Conservation (phyloP, 352 stramenopile genomes). For the Phytophthora chlamydospora region DNA sequence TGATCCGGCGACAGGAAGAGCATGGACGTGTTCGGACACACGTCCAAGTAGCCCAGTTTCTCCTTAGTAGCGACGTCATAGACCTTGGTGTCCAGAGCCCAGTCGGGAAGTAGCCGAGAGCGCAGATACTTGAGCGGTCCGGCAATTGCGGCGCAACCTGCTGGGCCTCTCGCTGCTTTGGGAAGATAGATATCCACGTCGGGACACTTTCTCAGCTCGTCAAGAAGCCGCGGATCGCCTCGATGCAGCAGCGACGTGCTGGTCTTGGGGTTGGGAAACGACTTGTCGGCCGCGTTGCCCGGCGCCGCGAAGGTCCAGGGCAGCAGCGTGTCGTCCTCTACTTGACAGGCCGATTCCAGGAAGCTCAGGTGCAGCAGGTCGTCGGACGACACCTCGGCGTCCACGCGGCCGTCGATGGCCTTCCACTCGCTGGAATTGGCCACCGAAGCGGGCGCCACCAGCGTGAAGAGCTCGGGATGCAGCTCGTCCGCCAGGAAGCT, state of each 20-base stretch:
- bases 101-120: slow-evolving; percentile 38
- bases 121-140: slow-evolving; percentile 36
- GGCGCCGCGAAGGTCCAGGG: slow-evolving; percentile 39
- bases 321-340: slow-evolving; percentile 42
- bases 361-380: slow-evolving; percentile 49
- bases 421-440: slow-evolving; percentile 17
- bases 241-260: slow-evolving; percentile 32
- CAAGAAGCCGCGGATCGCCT: slow-evolving; percentile 46
- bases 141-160: slow-evolving; percentile 53
- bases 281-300: slow-evolving; percentile 6
- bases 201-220: slow-evolving; percentile 49
- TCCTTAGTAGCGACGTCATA: slow-evolving; percentile 25
- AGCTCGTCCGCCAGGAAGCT: slow-evolving; percentile 29
- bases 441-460: slow-evolving; percentile 16
- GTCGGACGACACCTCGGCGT: slow-evolving; percentile 30
- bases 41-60: slow-evolving; percentile 43
- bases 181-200: slow-evolving; percentile 76
- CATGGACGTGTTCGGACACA: slow-evolving; percentile 51
- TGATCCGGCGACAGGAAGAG: slow-evolving; percentile 55
- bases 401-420: slow-evolving; percentile 20
- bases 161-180: slow-evolving; percentile 19
- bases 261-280: slow-evolving; percentile 15
- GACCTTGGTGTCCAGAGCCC: slow-evolving; percentile 26
- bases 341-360: slow-evolving; percentile 45
- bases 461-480: slow-evolving; percentile 25